phyloP scores from a whole-genome alignment of 371 early-diverging fungal species.

The Mucor ambiguus region DNA sequence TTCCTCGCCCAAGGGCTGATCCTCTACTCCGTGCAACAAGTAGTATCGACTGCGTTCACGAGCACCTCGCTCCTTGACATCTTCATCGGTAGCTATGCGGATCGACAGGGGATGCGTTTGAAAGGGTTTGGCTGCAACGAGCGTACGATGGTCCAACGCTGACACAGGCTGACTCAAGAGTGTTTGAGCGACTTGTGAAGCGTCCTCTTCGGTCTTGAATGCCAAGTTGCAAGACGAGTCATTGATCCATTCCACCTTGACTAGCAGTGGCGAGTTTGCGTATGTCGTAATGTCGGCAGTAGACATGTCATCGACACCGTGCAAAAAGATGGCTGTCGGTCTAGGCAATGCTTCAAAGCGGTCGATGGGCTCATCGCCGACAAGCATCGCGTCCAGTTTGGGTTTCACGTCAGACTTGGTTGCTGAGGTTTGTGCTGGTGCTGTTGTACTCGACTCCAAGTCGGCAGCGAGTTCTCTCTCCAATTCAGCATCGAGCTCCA shows the following conservation, averaged over 20 bases:
- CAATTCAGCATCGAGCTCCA: conserved; percentile 10
- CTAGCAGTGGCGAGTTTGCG: conserved; percentile 26
- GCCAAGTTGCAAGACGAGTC: conserved; percentile 55
- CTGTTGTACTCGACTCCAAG: neutral
- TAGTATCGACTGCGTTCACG: conserved; percentile 57
- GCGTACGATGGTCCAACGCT: conserved; percentile 25
- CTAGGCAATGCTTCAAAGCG: conserved; percentile 27
- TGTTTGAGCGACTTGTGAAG: conserved; percentile 37
- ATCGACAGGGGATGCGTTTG: conserved; percentile 23
- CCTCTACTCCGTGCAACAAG: conserved; percentile 45
- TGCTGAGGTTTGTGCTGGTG: neutral
- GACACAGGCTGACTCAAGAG: conserved; percentile 26
- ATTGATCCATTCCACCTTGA: conserved; percentile 64
- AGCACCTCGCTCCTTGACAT: conserved; percentile 53
- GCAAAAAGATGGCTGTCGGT: conserved; percentile 44
- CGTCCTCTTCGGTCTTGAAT: conserved; percentile 28
- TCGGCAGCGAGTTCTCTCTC: neutral
- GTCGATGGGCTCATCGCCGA: conserved; percentile 7
- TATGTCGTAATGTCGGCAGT: conserved; percentile 56
- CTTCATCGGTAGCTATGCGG: conserved; percentile 52
- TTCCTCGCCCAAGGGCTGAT: neutral
- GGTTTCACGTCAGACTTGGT: neutral
- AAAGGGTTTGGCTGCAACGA: conserved; percentile 35
- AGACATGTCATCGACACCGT: conserved; percentile 59
- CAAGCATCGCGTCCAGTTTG: neutral